Conservation (phyloP, 805 yeast species). For the Priceomyces melissophilus region DNA sequence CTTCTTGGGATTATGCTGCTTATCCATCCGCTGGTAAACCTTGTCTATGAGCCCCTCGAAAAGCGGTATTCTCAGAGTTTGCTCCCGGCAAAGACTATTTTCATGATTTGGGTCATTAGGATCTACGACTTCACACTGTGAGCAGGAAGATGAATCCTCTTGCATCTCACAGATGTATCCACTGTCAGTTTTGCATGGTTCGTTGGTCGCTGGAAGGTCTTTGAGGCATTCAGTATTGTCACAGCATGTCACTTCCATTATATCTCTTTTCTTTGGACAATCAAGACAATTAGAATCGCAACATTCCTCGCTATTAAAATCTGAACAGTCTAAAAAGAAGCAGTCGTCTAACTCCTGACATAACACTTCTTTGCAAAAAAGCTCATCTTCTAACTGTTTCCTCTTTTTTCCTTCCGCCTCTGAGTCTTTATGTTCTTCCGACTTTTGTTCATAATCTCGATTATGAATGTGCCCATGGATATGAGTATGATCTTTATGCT, state of each 20-base stretch:
- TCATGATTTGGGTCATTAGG: constrained; percentile 6
- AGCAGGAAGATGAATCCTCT: neutral
- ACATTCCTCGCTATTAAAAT: constrained; percentile 9
- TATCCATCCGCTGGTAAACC: constrained; percentile 26
- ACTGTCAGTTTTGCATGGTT: neutral
- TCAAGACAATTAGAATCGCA: constrained; percentile 5
- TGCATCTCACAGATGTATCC: constrained; percentile 2
- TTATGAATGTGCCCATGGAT: constrained; percentile 69
- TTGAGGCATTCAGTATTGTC: constrained; percentile 7
- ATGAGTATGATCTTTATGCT: constrained; percentile 57
- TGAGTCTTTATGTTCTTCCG: constrained; percentile 3
- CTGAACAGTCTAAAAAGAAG: constrained; percentile 35
- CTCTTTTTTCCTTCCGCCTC: constrained; percentile 12
- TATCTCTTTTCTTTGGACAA: neutral
- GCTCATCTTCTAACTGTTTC: constrained; percentile 28
- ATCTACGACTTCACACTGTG: neutral
- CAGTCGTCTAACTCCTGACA: constrained; percentile 46
- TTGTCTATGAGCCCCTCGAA: constrained; percentile 38
- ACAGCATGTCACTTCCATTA: constrained; percentile 7
- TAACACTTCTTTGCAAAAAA: constrained; percentile 36
- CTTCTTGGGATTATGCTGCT: constrained; percentile 8
- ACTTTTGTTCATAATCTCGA: constrained; percentile 30
- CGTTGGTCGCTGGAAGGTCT: neutral
- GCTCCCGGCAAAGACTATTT: constrained; percentile 26
- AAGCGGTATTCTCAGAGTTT: constrained; percentile 28